Conservation (phyloP, 345 rosid genomes). For the Salix exigua region DNA sequence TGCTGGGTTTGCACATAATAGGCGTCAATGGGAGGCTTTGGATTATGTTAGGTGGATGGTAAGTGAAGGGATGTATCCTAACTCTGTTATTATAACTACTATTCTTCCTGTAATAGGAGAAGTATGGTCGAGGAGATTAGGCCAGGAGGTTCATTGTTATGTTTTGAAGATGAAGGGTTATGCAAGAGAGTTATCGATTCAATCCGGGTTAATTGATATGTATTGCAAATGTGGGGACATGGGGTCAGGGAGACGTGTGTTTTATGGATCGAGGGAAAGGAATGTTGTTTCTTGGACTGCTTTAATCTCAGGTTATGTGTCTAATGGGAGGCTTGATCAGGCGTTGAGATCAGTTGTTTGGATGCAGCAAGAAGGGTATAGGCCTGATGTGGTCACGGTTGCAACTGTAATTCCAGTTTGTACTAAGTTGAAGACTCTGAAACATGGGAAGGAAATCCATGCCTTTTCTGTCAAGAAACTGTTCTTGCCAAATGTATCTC, state of each 20-base stretch:
- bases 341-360: slow-evolving; percentile 79
- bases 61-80: slow-evolving; percentile 54
- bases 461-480: slow-evolving; percentile 69
- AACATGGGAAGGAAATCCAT: slow-evolving; percentile 78
- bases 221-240: slow-evolving; percentile 83
- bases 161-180: slow-evolving; percentile 50
- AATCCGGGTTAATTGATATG: slow-evolving; percentile 75
- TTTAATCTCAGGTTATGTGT: slow-evolving; percentile 71
- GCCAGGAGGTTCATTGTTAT: slow-evolving; percentile 72
- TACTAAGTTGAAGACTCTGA: slow-evolving; percentile 52
- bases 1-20: slow-evolving; percentile 73
- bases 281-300: slow-evolving; percentile 85
- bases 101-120: slow-evolving; percentile 73
- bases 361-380: slow-evolving; percentile 93
- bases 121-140: slow-evolving; percentile 47
- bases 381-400: slow-evolving; percentile 70
- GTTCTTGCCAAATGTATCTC: slow-evolving; percentile 68
- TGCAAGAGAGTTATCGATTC: slow-evolving; percentile 46
- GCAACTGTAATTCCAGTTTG: slow-evolving; percentile 84
- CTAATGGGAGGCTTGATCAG: slow-evolving; percentile 72
- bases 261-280: slow-evolving; percentile 59
- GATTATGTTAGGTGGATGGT: slow-evolving; percentile 64
- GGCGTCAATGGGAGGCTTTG: slow-evolving; percentile 57
- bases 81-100: slow-evolving; percentile 62
- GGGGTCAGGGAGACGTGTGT: slow-evolving; percentile 61